These are phyloP conservation scores for Meyerozyma elateridarum DNA, from an alignment of 1,139 yeast species.

Conservation along the genomic window DNA sequence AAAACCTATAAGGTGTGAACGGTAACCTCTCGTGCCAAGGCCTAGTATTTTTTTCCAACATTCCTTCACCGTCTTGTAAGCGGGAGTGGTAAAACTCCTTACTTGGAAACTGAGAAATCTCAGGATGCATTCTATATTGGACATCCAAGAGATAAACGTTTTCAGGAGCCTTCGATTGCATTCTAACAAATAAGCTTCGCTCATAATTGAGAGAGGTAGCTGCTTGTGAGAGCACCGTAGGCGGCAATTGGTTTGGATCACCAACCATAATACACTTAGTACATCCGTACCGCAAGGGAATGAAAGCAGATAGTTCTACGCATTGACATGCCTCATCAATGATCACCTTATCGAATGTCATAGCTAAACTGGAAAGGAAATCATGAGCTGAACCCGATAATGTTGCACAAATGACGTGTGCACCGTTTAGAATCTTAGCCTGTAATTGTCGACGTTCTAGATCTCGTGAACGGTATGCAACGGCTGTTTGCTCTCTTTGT, in stretches of 20 bases:
- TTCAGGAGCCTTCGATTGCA: slow-evolving; percentile 65
- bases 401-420: slow-evolving; percentile 89
- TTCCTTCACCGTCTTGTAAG: slow-evolving; percentile 70
- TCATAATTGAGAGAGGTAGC: slow-evolving; percentile 68
- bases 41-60: slow-evolving; percentile 54
- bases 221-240: slow-evolving; percentile 90
- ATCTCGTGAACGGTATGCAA: slow-evolving; percentile 71
- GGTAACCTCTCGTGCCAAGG: slow-evolving; percentile 65
- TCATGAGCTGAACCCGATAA: slow-evolving; percentile 95
- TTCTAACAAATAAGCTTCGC: slow-evolving; percentile 89
- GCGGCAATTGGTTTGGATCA: slow-evolving; percentile 97
- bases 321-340: slow-evolving; percentile 98
- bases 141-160: slow-evolving; percentile 76
- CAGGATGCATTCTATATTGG: slow-evolving; percentile 99
- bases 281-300: slow-evolving; percentile 92
- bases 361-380: slow-evolving; percentile 66
- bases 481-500: slow-evolving; percentile 67
- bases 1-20: slow-evolving; percentile 75
- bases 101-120: slow-evolving; percentile 83
- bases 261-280: slow-evolving; percentile 95
- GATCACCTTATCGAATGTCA: slow-evolving; percentile 86
- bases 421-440: slow-evolving; percentile 64
- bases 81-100: slow-evolving; percentile 70
- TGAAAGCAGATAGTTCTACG: slow-evolving; percentile 87
- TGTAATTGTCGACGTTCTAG: slow-evolving; percentile 73